Evolutionary conservation across 805 yeast species (phyloP).

Genomic region (Lipomyces lipofer): DNA sequence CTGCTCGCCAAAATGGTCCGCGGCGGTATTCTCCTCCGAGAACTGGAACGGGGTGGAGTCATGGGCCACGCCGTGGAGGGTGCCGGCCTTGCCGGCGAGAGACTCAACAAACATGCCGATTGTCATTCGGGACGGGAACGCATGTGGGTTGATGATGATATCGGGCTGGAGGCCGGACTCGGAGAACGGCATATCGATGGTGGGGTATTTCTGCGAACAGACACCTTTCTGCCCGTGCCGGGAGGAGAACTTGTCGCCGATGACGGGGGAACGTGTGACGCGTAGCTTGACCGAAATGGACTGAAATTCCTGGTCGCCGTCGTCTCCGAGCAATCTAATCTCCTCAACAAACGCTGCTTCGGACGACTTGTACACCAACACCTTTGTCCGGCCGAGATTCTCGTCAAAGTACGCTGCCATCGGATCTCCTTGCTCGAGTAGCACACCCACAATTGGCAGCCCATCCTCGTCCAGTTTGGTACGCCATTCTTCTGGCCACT

Average conservation of each 20-base stretch:
- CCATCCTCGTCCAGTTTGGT: slow-evolving; percentile 90
- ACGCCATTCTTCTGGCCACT: slow-evolving; percentile 90
- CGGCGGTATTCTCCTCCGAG: slow-evolving; percentile 89
- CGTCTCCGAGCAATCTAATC: slow-evolving; percentile 89
- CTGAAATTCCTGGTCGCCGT: slow-evolving; percentile 78
- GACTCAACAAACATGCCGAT: slow-evolving; percentile 99
- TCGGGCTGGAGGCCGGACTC: slow-evolving; percentile 98
- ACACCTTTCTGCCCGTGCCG: slow-evolving; percentile 99
- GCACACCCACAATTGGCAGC: slow-evolving; percentile 82
- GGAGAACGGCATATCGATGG: slow-evolving; percentile 93
- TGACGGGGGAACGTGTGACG: slow-evolving; percentile 85
- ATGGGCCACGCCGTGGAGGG: slow-evolving; percentile 94
- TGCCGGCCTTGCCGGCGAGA: slow-evolving; percentile 98
- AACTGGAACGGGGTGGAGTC: slow-evolving; percentile 97
- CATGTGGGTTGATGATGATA: slow-evolving; percentile 96
- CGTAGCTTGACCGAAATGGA: slow-evolving; percentile 83
- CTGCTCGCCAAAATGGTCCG: slow-evolving; percentile 96
- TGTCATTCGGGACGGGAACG: slow-evolving; percentile 99
- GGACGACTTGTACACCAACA: slow-evolving; percentile 87
- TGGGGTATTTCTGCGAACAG: slow-evolving; percentile 97
- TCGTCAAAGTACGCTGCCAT: slow-evolving; percentile 91
- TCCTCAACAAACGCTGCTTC: slow-evolving; percentile 96
- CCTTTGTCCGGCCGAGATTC: slow-evolving; percentile 83
- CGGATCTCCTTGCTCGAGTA: slow-evolving; percentile 94
- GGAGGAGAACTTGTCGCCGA: slow-evolving; percentile 97